Conservation (phyloP, 345 rosid species). For the Gossypium thurberi region DNA sequence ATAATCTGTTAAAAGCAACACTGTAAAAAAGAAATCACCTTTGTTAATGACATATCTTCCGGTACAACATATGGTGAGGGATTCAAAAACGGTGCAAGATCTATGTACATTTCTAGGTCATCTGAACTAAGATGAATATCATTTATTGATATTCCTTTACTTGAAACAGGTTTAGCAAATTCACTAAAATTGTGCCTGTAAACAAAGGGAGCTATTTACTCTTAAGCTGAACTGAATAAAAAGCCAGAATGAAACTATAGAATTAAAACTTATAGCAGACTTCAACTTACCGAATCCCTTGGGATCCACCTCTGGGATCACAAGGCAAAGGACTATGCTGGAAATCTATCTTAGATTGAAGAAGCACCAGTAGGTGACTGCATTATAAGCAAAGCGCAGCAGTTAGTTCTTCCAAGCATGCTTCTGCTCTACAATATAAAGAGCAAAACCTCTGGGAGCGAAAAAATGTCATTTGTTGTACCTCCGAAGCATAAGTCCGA, state of each 20-base stretch:
- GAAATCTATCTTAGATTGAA: too few relatives aligned
- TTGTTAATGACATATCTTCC: conserved; percentile 96
- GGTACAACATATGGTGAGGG: conserved; percentile 92
- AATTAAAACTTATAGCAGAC: background rate
- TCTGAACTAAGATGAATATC: conserved; percentile 74
- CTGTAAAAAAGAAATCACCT: conserved; percentile 36
- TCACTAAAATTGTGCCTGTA: conserved; percentile 84
- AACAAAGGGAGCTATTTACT: conserved; percentile 1
- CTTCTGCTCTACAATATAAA: background rate
- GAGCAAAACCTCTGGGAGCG: too few relatives aligned
- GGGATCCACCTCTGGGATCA: conserved; percentile 12
- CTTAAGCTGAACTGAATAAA: background rate
- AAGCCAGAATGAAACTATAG: background rate
- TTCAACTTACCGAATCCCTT: conserved; percentile 43
- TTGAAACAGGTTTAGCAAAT: conserved; percentile 88
- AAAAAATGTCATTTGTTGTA: conserved; percentile 16
- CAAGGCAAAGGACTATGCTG: too few relatives aligned
- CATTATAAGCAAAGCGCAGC: too few relatives aligned
- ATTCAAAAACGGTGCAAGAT: conserved; percentile 87
- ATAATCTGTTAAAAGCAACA: background rate
- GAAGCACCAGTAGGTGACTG: too few relatives aligned
- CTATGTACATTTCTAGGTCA: conserved; percentile 96
- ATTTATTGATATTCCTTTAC: conserved; percentile 78
- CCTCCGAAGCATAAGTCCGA: conserved; percentile 95
- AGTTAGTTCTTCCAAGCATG: too few relatives aligned